A percentile compares a stretch with the other conserved stretches of the same genome.
These are phyloP conservation scores for Fraxinus velutina DNA, from an alignment of 305 asterid species.

Conservation along the genomic window DNA sequence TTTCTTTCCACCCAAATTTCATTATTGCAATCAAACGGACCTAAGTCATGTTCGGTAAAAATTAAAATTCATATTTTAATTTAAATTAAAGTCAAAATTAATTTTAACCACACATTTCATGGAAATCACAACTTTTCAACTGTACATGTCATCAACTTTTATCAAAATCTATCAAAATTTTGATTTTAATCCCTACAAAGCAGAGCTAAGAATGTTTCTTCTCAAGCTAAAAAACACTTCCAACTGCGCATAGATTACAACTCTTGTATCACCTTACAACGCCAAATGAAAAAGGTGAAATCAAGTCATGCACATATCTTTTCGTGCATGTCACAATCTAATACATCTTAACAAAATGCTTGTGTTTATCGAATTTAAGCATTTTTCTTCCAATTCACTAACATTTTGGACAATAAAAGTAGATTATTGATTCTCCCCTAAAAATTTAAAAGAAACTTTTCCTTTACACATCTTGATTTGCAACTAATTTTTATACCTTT, in stretches of 20 bases:
- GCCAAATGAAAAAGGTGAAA: background rate
- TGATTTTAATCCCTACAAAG: no score
- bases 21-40: no score
- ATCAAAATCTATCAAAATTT: no score
- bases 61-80: no score
- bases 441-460: background rate
- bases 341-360: background rate
- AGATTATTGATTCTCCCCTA: background rate
- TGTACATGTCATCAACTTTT: no score
- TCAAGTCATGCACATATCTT: no score
- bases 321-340: no score
- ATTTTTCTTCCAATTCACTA: background rate
- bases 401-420: background rate
- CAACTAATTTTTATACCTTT: background rate
- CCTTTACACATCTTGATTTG: background rate
- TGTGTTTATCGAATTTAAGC: background rate
- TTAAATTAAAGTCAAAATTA: no score
- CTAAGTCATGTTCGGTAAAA: no score
- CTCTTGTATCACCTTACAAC: background rate
- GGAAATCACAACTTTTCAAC: no score
- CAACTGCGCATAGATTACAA: background rate
- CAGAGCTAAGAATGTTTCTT: background rate
- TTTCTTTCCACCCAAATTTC: no score
- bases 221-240: background rate
- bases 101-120: no score